Evolutionary conservation across 345 rosid species (phyloP), one percentile per base, ranked within the genome.

Genomic region (Syzygium aromaticum): DNA sequence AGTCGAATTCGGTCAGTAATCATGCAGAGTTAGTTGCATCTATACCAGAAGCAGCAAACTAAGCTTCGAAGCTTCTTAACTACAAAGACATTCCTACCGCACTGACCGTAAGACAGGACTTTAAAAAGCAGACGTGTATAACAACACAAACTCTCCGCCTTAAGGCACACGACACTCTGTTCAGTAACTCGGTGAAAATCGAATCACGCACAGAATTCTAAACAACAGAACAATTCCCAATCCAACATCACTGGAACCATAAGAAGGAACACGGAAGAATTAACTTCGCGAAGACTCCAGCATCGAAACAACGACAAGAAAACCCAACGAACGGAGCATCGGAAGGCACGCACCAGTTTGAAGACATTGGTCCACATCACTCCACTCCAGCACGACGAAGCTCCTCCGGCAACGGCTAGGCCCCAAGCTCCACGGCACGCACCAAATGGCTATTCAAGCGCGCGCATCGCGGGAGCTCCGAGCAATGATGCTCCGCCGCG

Each of bases 361-460:
- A 96, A 96, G 87, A 95, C 97, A 88, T 96, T 96, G 40, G 99
- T 95, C 99, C 98, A 96, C 99, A 96, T 96, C 86, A 67, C 84
- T 87, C 86, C 88, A 54, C 59, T 30, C 59, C 46, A 53, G 46
- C 86, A 56, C 77, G 27, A 84, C 56, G 85, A 54, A 52, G 84
- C 51, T 73, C 49, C 80, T 33, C 80, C 52, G 84, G 43, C 33
- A 27, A 52, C 49, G 83, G 83, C 57, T 28, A n/a, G 38, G 30
- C 53, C 52, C 57, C 57, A 17, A 46, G 56, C 21, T 49, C 87
- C n/a, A 13, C 84, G 49, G 38, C 80, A 33, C 80, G 46, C 80
- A 73, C 64, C 64, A 61, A 40, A 33, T 9, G 80, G 43, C 80
- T 73, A 33, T 12, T 11, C 17, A 73, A 13, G 80, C 14, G 12